A percentile compares a stretch with the other conserved stretches of the same genome.
These are phyloP conservation scores for Lentinula raphanica DNA, from an alignment of 768 basidiomycete species.

Conservation along the genomic window DNA sequence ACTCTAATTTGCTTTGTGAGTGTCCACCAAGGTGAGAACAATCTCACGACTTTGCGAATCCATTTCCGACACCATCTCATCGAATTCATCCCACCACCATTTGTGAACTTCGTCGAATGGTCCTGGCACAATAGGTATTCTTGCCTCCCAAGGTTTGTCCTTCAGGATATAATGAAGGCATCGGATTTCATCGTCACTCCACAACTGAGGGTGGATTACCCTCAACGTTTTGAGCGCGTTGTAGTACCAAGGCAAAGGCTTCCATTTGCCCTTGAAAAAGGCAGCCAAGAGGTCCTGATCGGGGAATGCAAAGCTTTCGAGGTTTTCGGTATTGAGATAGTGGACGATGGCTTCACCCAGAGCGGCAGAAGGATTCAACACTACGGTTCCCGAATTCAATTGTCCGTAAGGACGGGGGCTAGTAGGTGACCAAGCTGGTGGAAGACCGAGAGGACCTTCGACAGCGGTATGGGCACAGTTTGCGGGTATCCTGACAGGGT, in stretches of 20 bases:
- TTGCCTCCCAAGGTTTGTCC: constrained; percentile 81
- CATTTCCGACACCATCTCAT: constrained; percentile 32
- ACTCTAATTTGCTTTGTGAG: neutral
- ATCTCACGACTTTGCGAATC: neutral
- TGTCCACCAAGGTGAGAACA: constrained; percentile 1
- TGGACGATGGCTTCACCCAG: constrained; percentile 49
- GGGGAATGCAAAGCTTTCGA: constrained; percentile 56
- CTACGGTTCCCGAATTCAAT: constrained; percentile 87
- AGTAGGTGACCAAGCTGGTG: constrained; percentile 25
- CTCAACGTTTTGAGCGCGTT: constrained; percentile 91
- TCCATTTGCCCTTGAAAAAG: constrained; percentile 76
- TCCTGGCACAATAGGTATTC: constrained; percentile 34
- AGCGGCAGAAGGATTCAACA: constrained; percentile 67
- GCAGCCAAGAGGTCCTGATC: constrained; percentile 90
- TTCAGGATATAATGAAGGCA: constrained; percentile 84
- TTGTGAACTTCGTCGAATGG: constrained; percentile 47
- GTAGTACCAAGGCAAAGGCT: constrained; percentile 78
- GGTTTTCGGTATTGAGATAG: constrained; percentile 43
- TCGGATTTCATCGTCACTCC: constrained; percentile 82
- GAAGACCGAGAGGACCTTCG: constrained; percentile 36
- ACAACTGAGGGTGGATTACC: constrained; percentile 63
- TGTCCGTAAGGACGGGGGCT: constrained; percentile 75
- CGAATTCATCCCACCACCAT: constrained; percentile 83
- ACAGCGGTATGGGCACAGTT: constrained; percentile 82
- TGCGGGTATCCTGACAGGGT: constrained; percentile 68